Base-by-base conservation (phyloP, 441 rosid species). In the Aquilaria agallochum region DNA sequence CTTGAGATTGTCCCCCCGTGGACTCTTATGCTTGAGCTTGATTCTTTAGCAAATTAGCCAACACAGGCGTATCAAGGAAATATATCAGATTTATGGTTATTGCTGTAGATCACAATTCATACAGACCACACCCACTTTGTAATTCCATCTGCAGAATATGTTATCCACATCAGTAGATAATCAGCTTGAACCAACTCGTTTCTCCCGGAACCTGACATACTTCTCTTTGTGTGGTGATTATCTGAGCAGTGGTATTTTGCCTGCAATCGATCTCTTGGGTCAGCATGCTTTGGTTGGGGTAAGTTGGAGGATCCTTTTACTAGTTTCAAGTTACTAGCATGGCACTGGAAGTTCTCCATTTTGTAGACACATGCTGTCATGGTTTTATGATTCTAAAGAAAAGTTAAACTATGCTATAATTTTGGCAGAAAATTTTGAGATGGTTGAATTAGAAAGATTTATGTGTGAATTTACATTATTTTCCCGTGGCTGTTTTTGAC, bases 181-280 rank as follows among this genome's bases (percentile, higher is more conserved):
- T 7, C 10, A 50, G 9, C 20, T 49, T 49, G 20, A 62, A 53
- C 53, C 15, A 3, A 12, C 8, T 27, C 14, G 49, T 49, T 53
- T 46, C 40, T 55, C 40, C 10, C 44, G 5, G 42, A 32, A 27
- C 20, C 57, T 63, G 33, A 63, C 58, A 40, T 56, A 57, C 27
- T 13, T 34, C 69, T 68, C 61, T 70, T 57, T 62, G 32, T 56
- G 45, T 12, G 60, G 46, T 74, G 44, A 66, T 75, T 60, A 50
- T 77, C 62, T 76, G 71, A 61, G 73, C 94, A 95, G 99, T 48
- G 99, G 98, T 68, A 76, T 92, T 76, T 80, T 95, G 84, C 96
- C 99, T 49, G 98, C 99, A 40, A 66, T 95, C 51, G 96, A 84
- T 70, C 78, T 92, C 72, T 44, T 89, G 66, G 55, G 76, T 63